Conservation (phyloP, 305 asterid species). For the Rubia peregrina region DNA sequence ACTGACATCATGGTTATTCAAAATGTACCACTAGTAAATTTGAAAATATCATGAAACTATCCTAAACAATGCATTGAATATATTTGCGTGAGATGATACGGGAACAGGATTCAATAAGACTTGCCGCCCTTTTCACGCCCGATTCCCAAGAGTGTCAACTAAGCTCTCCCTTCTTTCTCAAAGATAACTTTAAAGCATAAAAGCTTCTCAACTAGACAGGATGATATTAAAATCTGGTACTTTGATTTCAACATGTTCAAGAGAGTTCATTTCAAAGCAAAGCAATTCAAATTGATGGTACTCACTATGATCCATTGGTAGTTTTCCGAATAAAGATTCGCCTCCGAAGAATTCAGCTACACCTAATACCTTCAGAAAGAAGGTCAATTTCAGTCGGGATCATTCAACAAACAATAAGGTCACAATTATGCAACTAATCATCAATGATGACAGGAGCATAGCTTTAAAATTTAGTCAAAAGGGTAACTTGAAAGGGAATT, state of each 20-base stretch:
- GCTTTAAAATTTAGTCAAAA: background rate
- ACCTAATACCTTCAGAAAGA: slow-evolving; percentile 23
- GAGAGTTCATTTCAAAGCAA: slow-evolving; percentile 5
- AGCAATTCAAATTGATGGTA: slow-evolving; percentile 13
- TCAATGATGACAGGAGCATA: background rate
- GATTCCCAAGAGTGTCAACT: background rate
- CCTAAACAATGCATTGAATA: background rate
- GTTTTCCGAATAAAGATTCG: slow-evolving; percentile 12
- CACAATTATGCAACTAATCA: background rate
- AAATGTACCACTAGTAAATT: background rate
- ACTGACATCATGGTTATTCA: background rate
- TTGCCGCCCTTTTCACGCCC: background rate
- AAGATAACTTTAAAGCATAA: background rate
- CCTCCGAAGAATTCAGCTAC: slow-evolving; percentile 10
- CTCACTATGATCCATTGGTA: slow-evolving; percentile 62
- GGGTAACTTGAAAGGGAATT: background rate
- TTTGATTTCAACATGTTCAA: background rate
- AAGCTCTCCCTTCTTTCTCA: background rate
- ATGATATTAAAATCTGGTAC: background rate
- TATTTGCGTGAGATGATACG: background rate
- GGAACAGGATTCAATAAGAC: background rate
- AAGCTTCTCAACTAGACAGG: background rate
- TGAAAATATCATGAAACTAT: background rate
- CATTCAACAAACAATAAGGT: background rate
- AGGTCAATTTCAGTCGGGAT: slow-evolving; percentile 2